A percentile compares a stretch with the other conserved stretches of the same genome.
These are phyloP conservation scores for Mycena capillaripes DNA, from an alignment of 768 basidiomycete species.

Conservation along the genomic window DNA sequence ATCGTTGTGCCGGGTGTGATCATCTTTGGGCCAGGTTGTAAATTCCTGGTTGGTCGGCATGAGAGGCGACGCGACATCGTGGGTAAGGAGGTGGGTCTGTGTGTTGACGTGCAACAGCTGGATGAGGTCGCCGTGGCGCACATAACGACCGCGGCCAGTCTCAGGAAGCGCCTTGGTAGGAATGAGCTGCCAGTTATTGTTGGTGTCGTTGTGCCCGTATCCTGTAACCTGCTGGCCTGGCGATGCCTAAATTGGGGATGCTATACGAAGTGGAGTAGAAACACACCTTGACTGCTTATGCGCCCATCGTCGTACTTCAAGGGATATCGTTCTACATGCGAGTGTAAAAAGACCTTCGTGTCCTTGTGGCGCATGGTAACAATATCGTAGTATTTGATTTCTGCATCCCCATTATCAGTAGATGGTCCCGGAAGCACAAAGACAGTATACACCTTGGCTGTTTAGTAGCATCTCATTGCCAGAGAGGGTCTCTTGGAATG, in stretches of 20 bases:
- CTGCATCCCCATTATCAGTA: constrained; percentile 55
- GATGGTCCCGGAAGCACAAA: neutral
- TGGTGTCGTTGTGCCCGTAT: constrained; percentile 93
- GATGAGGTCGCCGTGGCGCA: constrained; percentile 90
- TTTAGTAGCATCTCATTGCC: constrained; percentile 95
- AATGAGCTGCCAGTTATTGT: constrained; percentile 96
- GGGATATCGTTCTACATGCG: constrained; percentile 92
- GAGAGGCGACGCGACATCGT: constrained; percentile 96
- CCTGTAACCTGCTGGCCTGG: constrained; percentile 96
- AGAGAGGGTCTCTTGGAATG: constrained; percentile 94
- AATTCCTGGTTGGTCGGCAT: constrained; percentile 99
- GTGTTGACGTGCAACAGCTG: constrained; percentile 93
- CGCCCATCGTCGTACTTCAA: constrained; percentile 96
- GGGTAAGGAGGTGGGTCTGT: constrained; percentile 86
- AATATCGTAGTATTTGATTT: constrained; percentile 93
- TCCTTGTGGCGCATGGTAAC: constrained; percentile 92
- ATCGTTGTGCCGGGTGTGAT: constrained; percentile 84
- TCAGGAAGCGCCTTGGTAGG: constrained; percentile 97
- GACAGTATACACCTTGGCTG: constrained; percentile 78
- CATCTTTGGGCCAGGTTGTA: constrained; percentile 90
- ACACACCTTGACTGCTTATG: constrained; percentile 89
- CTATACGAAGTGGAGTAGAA: neutral
- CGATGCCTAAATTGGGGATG: neutral
- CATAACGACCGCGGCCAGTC: constrained; percentile 91
- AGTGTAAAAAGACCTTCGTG: constrained; percentile 94